Conservation (phyloP, 78 protist genomes). For the Guillardia theta region DNA sequence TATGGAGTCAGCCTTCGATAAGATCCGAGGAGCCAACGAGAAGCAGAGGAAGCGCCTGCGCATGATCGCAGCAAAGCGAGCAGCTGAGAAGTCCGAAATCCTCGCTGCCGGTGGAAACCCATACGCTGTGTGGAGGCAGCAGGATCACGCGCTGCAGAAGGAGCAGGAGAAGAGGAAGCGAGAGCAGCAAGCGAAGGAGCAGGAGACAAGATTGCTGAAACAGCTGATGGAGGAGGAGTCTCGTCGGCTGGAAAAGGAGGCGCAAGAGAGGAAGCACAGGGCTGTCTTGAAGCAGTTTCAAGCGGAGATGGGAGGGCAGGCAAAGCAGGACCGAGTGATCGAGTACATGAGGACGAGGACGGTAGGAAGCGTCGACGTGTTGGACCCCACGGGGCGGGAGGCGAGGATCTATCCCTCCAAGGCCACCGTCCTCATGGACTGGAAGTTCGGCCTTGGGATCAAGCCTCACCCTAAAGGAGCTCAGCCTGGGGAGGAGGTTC, state of each 20-base stretch:
- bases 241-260: slow-evolving; percentile 21
- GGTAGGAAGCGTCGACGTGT: not conserved
- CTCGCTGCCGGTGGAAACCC: not conserved
- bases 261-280: not conserved
- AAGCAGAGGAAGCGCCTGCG: not conserved
- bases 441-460: not conserved
- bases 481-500: not conserved
- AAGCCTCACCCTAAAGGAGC: not conserved
- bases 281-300: not conserved
- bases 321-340: not conserved
- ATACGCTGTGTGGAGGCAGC: not conserved
- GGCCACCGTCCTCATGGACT: not conserved
- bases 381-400: not conserved
- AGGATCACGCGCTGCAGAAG: not conserved
- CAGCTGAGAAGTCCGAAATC: not conserved
- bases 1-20: not conserved
- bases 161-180: not conserved
- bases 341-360: not conserved
- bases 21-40: not conserved
- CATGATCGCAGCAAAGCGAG: not conserved
- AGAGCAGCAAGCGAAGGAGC: not conserved
- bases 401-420: not conserved
- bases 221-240: slow-evolving; percentile 24
- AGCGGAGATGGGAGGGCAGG: not conserved
- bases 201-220: not conserved